Percentiles rank a stretch among this genome's conserved stretches.
Conservation (phyloP, 345 rosid species). For the Lagerstroemia speciosa region DNA sequence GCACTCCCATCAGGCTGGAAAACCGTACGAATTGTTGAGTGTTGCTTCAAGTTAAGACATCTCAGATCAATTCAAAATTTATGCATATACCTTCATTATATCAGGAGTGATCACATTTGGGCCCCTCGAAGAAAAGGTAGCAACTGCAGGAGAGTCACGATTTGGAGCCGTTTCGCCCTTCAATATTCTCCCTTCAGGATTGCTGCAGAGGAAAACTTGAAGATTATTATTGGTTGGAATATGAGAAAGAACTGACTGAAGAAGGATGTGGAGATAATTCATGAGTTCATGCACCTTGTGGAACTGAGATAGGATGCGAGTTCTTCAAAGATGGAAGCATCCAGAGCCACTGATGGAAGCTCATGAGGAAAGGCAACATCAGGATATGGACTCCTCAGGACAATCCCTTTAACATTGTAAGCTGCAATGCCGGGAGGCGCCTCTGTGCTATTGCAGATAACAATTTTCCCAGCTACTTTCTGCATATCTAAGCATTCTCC, state of each 20-base stretch:
- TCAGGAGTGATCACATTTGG: slow-evolving; percentile 22
- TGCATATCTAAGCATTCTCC: neutral
- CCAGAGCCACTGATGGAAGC: neutral
- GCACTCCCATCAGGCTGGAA: slow-evolving; percentile 6
- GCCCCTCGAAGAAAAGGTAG: slow-evolving; percentile 34
- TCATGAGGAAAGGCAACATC: neutral
- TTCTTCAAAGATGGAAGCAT: neutral
- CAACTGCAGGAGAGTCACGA: slow-evolving; percentile 22
- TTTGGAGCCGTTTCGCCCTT: slow-evolving; percentile 20
- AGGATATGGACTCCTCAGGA: neutral
- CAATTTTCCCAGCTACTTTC: neutral
- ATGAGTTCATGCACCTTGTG: neutral
- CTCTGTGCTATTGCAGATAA: neutral
- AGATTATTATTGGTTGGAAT: neutral
- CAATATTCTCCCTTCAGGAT: slow-evolving; percentile 23
- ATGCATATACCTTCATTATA: slow-evolving; percentile 21
- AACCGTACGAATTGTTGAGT: no score
- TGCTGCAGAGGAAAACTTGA: neutral
- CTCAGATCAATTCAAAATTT: neutral
- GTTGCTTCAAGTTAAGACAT: neutral
- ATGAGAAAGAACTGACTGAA: neutral
- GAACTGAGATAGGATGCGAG: neutral
- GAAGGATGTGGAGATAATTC: neutral
- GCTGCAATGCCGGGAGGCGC: neutral
- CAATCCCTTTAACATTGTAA: neutral